Percentiles rank a stretch among this genome's conserved stretches.
Evolutionary conservation across 2,329 filamentous ascomycete genomes (phyloP).

Genomic region (Trichoderma atrobrunneum): DNA sequence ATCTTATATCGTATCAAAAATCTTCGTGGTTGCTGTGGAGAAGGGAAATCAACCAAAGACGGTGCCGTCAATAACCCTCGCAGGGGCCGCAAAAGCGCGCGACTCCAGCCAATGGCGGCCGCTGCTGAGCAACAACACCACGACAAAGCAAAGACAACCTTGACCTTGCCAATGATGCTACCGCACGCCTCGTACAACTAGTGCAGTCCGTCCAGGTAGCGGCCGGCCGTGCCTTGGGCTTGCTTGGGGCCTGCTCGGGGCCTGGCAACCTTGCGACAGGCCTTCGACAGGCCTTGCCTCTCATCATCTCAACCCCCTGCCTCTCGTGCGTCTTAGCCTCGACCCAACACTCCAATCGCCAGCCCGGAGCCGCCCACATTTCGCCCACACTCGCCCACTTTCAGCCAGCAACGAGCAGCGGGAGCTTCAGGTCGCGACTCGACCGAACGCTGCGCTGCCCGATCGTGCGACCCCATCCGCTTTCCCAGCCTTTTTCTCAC

Average conservation of each 20-base stretch:
- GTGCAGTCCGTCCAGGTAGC: background rate
- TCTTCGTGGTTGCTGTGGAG: constrained; percentile 19
- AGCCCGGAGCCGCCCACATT: constrained; percentile 14
- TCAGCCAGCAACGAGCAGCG: constrained; percentile 14
- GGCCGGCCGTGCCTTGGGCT: background rate
- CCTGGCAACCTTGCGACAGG: background rate
- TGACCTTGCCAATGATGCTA: background rate
- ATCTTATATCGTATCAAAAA: background rate
- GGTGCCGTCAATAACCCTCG: background rate
- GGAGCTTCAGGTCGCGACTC: background rate
- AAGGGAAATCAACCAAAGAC: constrained; percentile 5
- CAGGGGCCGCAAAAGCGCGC: background rate
- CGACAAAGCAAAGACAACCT: background rate
- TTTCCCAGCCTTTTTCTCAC: constrained; percentile 7
- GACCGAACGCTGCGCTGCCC: constrained; percentile 12
- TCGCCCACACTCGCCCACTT: constrained; percentile 11
- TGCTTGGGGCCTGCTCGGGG: too few relatives aligned
- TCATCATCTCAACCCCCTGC: constrained; percentile 18
- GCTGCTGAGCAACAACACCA: background rate
- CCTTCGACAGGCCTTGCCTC: constrained; percentile 3
- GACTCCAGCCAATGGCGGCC: constrained; percentile 7
- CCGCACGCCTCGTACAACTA: background rate
- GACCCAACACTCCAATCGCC: constrained; percentile 12
- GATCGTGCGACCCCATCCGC: constrained; percentile 15
- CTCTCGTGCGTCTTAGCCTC: constrained; percentile 8